These are phyloP conservation scores for Alopecurus myosuroides DNA, from an alignment of 176 grass and related monocot genomes.

Conservation along the genomic window DNA sequence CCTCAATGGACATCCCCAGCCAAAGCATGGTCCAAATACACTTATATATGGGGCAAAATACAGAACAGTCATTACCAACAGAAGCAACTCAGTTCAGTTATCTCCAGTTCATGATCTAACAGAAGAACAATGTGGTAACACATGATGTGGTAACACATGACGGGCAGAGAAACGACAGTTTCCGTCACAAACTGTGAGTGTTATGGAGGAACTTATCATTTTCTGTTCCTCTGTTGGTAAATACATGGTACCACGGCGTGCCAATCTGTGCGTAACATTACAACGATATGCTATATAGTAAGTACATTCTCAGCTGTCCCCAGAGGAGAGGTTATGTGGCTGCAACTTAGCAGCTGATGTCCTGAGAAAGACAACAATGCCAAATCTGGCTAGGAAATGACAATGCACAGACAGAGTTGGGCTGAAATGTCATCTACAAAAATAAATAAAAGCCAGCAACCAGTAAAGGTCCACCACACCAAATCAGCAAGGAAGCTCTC, in stretches of 20 bases:
- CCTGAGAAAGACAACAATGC: not conserved
- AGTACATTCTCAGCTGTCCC: not conserved
- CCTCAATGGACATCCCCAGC: not conserved
- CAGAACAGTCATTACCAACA: not conserved
- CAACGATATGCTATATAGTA: not conserved
- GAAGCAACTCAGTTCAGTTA: not conserved
- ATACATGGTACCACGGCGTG: not conserved
- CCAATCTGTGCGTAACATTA: not conserved
- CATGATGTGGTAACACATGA: too few species aligned
- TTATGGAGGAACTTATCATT: not conserved
- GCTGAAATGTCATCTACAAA: not conserved
- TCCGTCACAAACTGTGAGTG: not conserved
- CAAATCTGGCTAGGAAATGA: slow-evolving; percentile 8
- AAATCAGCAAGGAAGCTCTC: slow-evolving; percentile 10
- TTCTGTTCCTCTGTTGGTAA: not conserved
- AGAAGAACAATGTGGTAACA: not conserved
- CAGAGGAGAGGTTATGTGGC: not conserved
- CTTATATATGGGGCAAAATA: not conserved
- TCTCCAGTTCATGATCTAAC: not conserved
- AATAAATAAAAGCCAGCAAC: not conserved
- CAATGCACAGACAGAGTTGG: not conserved
- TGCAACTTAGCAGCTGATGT: slow-evolving; percentile 12
- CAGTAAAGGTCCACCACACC: not conserved
- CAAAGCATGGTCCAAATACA: not conserved
- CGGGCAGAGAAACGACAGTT: not conserved